Evolutionary conservation across 2,329 filamentous ascomycete genomes (phyloP).

Genomic region (Pezicula carpinea): DNA sequence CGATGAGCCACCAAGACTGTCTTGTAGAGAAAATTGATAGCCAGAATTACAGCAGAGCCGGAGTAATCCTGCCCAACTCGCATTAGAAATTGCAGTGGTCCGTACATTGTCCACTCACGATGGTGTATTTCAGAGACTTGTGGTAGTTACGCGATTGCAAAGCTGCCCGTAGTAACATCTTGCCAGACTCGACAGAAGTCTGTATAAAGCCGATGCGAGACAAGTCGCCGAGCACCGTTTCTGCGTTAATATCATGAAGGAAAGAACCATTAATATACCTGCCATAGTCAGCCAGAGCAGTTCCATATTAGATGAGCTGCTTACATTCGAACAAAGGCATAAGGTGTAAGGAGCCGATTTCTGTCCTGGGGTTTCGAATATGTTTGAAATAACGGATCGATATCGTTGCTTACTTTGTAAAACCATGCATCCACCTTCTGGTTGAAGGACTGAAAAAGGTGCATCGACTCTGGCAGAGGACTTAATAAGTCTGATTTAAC

Average conservation of each 20-base stretch:
- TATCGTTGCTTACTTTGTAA: background rate
- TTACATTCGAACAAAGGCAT: background rate
- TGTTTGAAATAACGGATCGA: background rate
- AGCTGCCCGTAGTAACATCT: background rate
- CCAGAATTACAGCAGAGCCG: background rate
- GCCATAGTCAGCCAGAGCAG: background rate
- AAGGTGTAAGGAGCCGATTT: background rate
- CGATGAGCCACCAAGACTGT: background rate
- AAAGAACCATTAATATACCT: background rate
- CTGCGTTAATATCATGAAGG: background rate
- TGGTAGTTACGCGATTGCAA: background rate
- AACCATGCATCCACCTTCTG: background rate
- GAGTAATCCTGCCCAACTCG: background rate
- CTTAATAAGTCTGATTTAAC: background rate
- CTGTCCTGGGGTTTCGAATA: background rate
- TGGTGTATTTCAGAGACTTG: background rate
- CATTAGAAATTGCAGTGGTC: background rate
- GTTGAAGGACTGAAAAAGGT: background rate
- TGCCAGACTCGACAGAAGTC: background rate
- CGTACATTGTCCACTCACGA: background rate
- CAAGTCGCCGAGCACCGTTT: background rate
- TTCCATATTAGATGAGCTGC: background rate
- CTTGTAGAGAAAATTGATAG: background rate
- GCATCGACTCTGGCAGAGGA: background rate
- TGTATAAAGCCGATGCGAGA: background rate